Base-by-base conservation (phyloP, 2,329 filamentous ascomycete genomes). In the Fonsecaea erecta region DNA sequence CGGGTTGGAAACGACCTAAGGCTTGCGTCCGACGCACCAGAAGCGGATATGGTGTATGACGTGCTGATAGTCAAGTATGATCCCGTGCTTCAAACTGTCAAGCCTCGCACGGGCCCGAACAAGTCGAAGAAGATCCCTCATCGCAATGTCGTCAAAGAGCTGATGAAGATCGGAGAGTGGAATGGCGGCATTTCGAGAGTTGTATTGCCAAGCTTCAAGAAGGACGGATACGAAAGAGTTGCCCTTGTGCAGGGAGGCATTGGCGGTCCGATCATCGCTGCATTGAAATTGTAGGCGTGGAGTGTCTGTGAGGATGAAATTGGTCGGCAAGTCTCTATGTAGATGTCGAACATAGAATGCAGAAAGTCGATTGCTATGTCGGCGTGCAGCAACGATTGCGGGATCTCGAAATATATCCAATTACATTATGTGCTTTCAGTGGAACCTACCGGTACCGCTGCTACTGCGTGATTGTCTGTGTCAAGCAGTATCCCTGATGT, bases 91-190 rank as follows among this genome's bases (percentile, higher is more conserved):
- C 63, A 68, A 40, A 67, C 43, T 7, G 62, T 70, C 53, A 68
- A 68, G 54, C 61, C 66, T 35, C 57, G 43, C 30, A n/a, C 43
- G 12, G 43, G 57, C 32, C 63, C 66, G 21, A 68, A 70, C 55
- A 70, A 70, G 60, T 53, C 63, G 12, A 64, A 67, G 55, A 68
- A 67, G 51, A 60, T 70, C 14, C 60, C 66, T 7, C 64, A 68
- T 53, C 61, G 64, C 24, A 70, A 70, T 48, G 51, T 70, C 12
- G 68, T 70, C 7, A 68, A 53, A 35, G 68, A 68, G 43, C 28
- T 70, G 54, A 54, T 58, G 61, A 66, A 68, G 61, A 57, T 70
- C 34, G 66, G 66, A 7, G 63, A 68, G 56, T 70, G 66, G 66
- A 60, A 18, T 28, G 68, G 68, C 12, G 68, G 66, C 3, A 59